Base-by-base conservation (phyloP, 2,329 filamentous ascomycete species). In the Orbilia brochopaga region DNA sequence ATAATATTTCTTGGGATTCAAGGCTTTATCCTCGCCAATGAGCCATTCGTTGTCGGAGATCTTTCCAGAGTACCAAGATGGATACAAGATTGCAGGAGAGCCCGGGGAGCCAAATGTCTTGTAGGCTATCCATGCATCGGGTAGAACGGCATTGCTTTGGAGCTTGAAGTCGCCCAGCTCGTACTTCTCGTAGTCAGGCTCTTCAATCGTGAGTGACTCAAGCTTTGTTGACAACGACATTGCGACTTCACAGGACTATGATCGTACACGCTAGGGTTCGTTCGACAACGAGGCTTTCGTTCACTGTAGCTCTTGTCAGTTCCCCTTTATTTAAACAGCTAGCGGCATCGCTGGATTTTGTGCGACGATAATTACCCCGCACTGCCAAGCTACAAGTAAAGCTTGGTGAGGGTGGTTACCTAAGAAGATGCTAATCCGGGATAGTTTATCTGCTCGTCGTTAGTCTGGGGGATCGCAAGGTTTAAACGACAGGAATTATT, bases 21-120 rank as follows among this genome's bases (percentile, higher is more conserved):
- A 81, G 0, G 87, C 84, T 77, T 86, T 90, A 74, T 86, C 83
- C 4, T 83, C 78, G 11, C 88, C 88, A 46, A 90, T 83, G 10
- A 92, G 83, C 90, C 90, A 92, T 77, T 89, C 83, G 70, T 92
- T 92, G 76, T 90, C 87, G 1, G 83, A 81, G 73, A 92, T 90
- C 1, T 79, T 81, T 80, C 87, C 87, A 17, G 86, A 87, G 78
- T 87, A 92, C 90, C 90, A 92, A 1, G 87, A 87, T 1, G 90
- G 90, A 76, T 92, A 92, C 72, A 92, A 84, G 66, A 92, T 85
- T 1, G 86, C 86, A 6, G 89, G 89, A 4, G 80, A 82, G 0
- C 81, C 83, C 0, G 84, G 78, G 63, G 87, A 81, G 19, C 90
- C 90, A 75, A 89, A 88, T 0, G 89, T 90, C 79, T 89, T 91